A percentile compares a stretch with the other conserved stretches of the same genome.
Evolutionary conservation across 2,329 filamentous ascomycete genomes (phyloP).

Genomic region (Penicillium sp.): DNA sequence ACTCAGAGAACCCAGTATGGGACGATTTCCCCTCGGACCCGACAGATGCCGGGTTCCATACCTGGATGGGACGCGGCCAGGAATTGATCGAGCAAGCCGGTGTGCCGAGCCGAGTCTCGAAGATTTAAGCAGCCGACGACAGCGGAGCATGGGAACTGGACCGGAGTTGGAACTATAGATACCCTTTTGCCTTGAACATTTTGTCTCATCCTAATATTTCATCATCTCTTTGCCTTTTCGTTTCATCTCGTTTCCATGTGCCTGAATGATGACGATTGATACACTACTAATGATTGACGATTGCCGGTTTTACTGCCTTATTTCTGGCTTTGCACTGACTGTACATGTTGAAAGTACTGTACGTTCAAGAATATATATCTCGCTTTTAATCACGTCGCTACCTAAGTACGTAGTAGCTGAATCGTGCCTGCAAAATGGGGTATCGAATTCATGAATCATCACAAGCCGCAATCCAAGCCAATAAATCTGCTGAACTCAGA

Average conservation of each 20-base stretch:
- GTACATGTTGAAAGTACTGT: slow-evolving; percentile 4
- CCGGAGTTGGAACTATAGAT: slow-evolving; percentile 32
- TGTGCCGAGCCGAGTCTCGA: slow-evolving; percentile 29
- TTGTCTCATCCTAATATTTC: slow-evolving; percentile 9
- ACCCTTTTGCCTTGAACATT: slow-evolving; percentile 29
- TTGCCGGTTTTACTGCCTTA: slow-evolving; percentile 3
- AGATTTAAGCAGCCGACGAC: too few relatives aligned
- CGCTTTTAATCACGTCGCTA: background rate
- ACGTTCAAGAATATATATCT: background rate
- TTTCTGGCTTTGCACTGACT: too few relatives aligned
- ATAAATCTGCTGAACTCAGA: too few relatives aligned
- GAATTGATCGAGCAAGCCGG: slow-evolving; percentile 39
- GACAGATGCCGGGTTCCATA: slow-evolving; percentile 36
- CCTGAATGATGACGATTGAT: slow-evolving; percentile 2
- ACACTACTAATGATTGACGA: slow-evolving; percentile 24
- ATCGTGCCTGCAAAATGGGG: slow-evolving; percentile 8
- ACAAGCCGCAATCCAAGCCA: background rate
- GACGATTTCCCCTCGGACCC: slow-evolving; percentile 41
- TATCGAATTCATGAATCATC: slow-evolving; percentile 23
- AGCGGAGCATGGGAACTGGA: slow-evolving; percentile 12
- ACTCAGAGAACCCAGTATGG: slow-evolving; percentile 37
- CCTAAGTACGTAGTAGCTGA: background rate
- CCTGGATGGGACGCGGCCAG: slow-evolving; percentile 39
- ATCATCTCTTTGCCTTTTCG: too few relatives aligned
- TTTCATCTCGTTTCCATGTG: too few relatives aligned